A percentile compares a stretch with the other conserved stretches of the same genome.
These are phyloP conservation scores for Platanus orientalis DNA, from an alignment of 164 flowering plant genomes.

Conservation along the genomic window DNA sequence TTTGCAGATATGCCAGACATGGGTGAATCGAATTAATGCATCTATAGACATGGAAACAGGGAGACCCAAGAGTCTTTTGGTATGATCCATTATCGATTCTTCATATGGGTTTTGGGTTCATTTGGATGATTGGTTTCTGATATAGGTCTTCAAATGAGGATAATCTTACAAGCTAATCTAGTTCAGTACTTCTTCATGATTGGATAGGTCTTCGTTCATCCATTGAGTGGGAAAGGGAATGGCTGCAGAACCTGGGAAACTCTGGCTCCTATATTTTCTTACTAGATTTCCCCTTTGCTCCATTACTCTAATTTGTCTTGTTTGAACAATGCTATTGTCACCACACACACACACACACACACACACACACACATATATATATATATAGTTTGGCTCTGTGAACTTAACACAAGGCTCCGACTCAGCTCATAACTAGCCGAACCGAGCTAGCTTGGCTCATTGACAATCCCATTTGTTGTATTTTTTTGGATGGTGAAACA, in stretches of 20 bases:
- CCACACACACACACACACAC: too few species aligned
- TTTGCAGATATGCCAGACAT: slow-evolving; percentile 52
- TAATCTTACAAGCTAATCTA: slow-evolving; percentile 9
- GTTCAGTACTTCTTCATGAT: slow-evolving; percentile 21
- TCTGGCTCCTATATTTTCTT: slow-evolving; percentile 71
- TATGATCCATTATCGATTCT: slow-evolving; percentile 23
- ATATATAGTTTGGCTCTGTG: too few species aligned
- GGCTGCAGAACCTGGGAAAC: slow-evolving; percentile 76
- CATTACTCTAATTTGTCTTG: neutral
- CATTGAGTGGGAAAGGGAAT: slow-evolving; percentile 78
- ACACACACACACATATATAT: too few species aligned
- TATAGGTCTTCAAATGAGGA: neutral
- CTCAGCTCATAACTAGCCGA: too few species aligned
- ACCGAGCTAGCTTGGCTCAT: too few species aligned
- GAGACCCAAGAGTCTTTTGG: slow-evolving; percentile 86
- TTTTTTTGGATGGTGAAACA: neutral
- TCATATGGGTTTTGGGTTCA: slow-evolving; percentile 2
- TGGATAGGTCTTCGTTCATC: slow-evolving; percentile 81
- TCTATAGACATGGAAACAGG: slow-evolving; percentile 38
- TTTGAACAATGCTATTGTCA: too few species aligned
- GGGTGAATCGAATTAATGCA: slow-evolving; percentile 52
- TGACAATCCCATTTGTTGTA: too few species aligned
- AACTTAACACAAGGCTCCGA: too few species aligned
- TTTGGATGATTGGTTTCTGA: neutral
- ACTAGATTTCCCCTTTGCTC: neutral